Base-by-base conservation (phyloP, 2,329 filamentous ascomycete genomes). In the Botrytis fabae region DNA sequence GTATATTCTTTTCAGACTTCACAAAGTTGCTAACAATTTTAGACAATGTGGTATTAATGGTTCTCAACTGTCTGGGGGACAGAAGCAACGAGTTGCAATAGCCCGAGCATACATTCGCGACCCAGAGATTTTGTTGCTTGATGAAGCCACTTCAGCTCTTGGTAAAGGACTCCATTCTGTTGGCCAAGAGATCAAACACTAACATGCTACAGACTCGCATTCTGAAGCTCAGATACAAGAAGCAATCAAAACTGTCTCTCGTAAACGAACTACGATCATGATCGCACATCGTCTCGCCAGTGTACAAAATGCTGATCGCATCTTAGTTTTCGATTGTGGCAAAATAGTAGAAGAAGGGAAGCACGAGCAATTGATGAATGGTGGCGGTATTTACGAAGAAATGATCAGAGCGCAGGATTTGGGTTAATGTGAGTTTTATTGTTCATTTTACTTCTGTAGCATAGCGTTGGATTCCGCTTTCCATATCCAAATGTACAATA, bases 61-160 rank as follows among this genome's bases (percentile, higher is more conserved):
- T 2, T 91, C 91, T 0, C 86, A 91, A 35, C 82, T 97, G 4
- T 94, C 92, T 0, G 93, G 93, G 2, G 94, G 94, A 0, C 93
- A 97, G 80, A 89, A 91, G 25, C 93, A 97, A 81, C 87, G 93
- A 1, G 82, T 97, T 22, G 90, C 91, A 0, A 95, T 97, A 78
- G 93, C 94, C 0, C 86, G 93, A 38, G 93, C 93, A 0, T 84
- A 95, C 4, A 86, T 94, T 4, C 87, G 93, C 0, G 86, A 88
- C 75, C 93, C 93, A 0, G 86, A 90, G 64, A 85, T 97, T 1
- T 82, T 97, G 28, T 87, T 97, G 57, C 85, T 97, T 0, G 94
- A 97, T 78, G 93, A 97, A 84, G 92, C 92, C 44, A 97, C 93
- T 0, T 92, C 90, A 60, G 92, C 91, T 5, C 85, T 97, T 4